These are phyloP conservation scores for Trichoderma citrinoviride DNA, from an alignment of 2,329 filamentous ascomycete species.

Conservation along the genomic window DNA sequence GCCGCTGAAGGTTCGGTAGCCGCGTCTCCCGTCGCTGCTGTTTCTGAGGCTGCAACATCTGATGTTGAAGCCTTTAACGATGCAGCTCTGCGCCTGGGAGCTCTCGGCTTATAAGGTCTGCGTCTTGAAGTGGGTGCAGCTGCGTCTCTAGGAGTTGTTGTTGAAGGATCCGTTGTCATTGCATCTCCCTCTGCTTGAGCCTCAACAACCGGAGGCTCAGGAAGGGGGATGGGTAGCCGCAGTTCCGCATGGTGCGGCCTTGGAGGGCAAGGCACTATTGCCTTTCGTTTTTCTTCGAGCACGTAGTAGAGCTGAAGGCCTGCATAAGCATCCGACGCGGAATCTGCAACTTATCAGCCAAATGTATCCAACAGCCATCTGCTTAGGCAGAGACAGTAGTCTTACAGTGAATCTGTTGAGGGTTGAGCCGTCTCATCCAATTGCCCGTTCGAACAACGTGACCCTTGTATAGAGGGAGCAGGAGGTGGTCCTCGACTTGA, in stretches of 20 bases:
- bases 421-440: constrained; percentile 64
- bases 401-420: constrained; percentile 69
- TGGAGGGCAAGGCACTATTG: constrained; percentile 67
- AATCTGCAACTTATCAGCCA: constrained; percentile 48
- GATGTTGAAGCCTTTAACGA: background rate
- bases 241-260: constrained; percentile 67
- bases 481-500: constrained; percentile 69
- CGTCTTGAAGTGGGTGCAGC: constrained; percentile 2
- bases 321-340: constrained; percentile 82
- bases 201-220: background rate
- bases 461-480: constrained; percentile 74
- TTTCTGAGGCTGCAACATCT: background rate
- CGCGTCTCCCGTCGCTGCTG: background rate
- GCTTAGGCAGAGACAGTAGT: background rate
- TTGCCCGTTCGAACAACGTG: constrained; percentile 66
- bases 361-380: background rate
- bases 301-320: constrained; percentile 69
- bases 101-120: constrained; percentile 23
- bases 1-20: background rate
- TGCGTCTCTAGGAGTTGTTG: background rate
- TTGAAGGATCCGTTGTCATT: constrained; percentile 23
- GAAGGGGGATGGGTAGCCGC: constrained; percentile 59
- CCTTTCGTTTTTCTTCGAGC: constrained; percentile 65
- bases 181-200: constrained; percentile 32
- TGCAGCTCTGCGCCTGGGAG: background rate